phyloP scores from a whole-genome alignment of 352 stramenopile genomes.

The Phytophthora megakarya region DNA sequence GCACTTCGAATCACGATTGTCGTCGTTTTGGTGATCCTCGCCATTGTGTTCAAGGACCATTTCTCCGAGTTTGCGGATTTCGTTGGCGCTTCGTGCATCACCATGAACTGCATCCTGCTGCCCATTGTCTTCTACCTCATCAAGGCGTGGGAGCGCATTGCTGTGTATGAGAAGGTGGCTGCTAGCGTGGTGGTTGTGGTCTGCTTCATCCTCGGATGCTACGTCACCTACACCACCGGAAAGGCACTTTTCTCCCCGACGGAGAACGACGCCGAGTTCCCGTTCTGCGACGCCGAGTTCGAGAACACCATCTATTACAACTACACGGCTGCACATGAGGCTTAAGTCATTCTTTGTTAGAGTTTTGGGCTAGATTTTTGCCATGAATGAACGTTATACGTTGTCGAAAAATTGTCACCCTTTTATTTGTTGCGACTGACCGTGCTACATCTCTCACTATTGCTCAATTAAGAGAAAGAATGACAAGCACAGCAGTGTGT shows the following conservation, averaged over 20 bases:
- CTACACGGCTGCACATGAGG: constrained; percentile 36
- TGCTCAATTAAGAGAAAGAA: no score
- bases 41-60: constrained; percentile 56
- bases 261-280: constrained; percentile 41
- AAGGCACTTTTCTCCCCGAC: constrained; percentile 46
- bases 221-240: constrained; percentile 49
- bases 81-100: constrained; percentile 60
- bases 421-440: background rate
- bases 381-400: constrained; percentile 17
- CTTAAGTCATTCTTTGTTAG: constrained; percentile 6
- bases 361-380: background rate
- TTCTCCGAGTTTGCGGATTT: constrained; percentile 69
- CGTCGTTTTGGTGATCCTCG: constrained; percentile 40
- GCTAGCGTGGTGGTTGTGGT: constrained; percentile 35
- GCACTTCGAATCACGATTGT: constrained; percentile 38
- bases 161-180: constrained; percentile 37
- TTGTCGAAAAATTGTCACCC: background rate
- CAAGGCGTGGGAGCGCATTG: constrained; percentile 53
- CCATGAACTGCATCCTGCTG: constrained; percentile 64
- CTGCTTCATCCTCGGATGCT: constrained; percentile 38
- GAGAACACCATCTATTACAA: constrained; percentile 59
- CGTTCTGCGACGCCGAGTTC: constrained; percentile 53
- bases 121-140: constrained; percentile 74
- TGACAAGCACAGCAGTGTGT: no score
- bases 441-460: no score